Base-by-base conservation (phyloP, 768 basidiomycete genomes). In the Chalciporus chontae region DNA sequence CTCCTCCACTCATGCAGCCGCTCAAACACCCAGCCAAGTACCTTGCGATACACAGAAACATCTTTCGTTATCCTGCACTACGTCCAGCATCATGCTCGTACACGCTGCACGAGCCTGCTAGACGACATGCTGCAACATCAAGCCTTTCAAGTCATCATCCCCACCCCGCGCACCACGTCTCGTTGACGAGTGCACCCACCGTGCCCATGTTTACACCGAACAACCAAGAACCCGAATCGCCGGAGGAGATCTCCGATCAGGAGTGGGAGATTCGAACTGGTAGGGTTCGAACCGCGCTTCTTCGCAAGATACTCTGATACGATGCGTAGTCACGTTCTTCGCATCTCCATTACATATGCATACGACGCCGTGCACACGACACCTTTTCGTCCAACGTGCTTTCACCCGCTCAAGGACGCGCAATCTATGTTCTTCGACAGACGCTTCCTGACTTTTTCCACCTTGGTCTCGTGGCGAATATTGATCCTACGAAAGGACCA, bases 201-300 rank as follows among this genome's bases (percentile, higher is more conserved):
- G 19, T 59, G 13, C 47, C 55, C 24, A 65, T 52, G 64, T 64
- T 68, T 27, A 54, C 60, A 15, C 52, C 63, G 32, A 60, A 57
- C 51, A 43, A 53, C 21, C 18, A 41, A 13, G 45, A 52, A 14
- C 55, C 58, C 5, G 21, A 50, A 6, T 31, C 47, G 10, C 53
- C 52, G 4, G 39, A 45, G 11, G 59, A 60, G 34, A 42, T 89
- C 8, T 78, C 85, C 1, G 88, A 90, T 63, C 71, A 74, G 7
- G 88, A 90, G 57, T 90, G 87, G 87, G 80, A 87, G 60, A 75
- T 89, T 43, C 81, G 85, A 21, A 87, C 85, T 58, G 87, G 88
- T 84, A 50, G 32, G 68, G 57, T 39, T 43, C 31, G 42, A 41
- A 21, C 50, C 37, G 48, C 42, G 47, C 32, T 52, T 37, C 14